Evolutionary conservation across 2,329 filamentous ascomycete species (phyloP), one percentile per base, ranked within the genome.

Genomic region (Alternaria consortialis): DNA sequence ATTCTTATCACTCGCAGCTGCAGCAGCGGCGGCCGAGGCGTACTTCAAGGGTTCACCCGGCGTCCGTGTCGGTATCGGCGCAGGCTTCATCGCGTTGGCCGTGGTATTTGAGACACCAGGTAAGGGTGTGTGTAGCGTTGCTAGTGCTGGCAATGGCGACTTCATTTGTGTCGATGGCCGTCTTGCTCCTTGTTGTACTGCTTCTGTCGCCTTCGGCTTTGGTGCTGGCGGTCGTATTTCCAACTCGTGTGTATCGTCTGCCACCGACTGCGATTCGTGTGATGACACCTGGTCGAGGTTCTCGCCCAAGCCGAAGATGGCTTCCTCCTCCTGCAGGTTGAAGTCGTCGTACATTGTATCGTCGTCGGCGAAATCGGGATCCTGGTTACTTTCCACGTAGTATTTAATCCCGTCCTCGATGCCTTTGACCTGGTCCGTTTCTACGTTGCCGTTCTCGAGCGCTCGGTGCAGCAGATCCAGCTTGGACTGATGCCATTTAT

Each of bases 401-500:
- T 97, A 97, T 72, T 90, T 90, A 79, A 99, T 98, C 77, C 88
- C 90, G 70, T 98, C 94, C 78, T 97, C 92, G 55, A 98, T 83
- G 2, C 95, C 92, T 66, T 88, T 90, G 69, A 99, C 94, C 77
- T 95, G 90, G 5, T 94, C 91, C 20, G 90, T 86, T 59, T 98
- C 94, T 68, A 98, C 87, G 65, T 90, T 92, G 58, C 93, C 94
- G 75, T 99, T 99, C 76, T 98, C 94, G 68, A 99, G 83, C 29
- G 93, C 92, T 69, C 95, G 89, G 72, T 94, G 88, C 73, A 98
- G 88, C 60, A 98, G 85, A 80, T 99, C 95, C 65, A 99, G 85
- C 77, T 97, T 97, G 66, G 89, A 88, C 76, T 97, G 91, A 77
- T 99, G 95, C 91, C 93, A 98, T 80, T 97, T 97, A 84, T 98